phyloP scores from a whole-genome alignment of 306 rosid species.

The Betula pendula region DNA sequence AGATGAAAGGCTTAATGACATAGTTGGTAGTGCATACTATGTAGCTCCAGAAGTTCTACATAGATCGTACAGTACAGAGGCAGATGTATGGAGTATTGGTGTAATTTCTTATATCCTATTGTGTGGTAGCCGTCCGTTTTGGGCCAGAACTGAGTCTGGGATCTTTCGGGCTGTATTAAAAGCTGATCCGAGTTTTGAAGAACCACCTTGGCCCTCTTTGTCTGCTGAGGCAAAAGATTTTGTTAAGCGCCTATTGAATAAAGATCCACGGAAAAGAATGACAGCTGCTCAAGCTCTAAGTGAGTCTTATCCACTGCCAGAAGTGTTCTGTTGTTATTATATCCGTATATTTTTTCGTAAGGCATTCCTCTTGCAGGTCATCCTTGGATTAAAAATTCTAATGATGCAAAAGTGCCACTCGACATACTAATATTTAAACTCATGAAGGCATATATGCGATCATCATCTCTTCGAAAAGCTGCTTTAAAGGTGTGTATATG shows the following conservation, averaged over 20 bases:
- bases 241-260: constrained; percentile 78
- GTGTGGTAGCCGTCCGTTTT: constrained; percentile 98
- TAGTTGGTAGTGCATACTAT: constrained; percentile 98
- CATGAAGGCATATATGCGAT: constrained; percentile 84
- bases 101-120: constrained; percentile 90
- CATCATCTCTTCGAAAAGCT: constrained; percentile 82
- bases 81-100: constrained; percentile 94
- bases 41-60: constrained; percentile 97
- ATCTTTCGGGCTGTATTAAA: constrained; percentile 85
- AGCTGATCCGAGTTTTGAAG: constrained; percentile 87
- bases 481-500: constrained; percentile 77
- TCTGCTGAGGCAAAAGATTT: constrained; percentile 75
- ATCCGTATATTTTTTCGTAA: constrained; percentile 33
- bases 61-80: constrained; percentile 85
- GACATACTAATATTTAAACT: constrained; percentile 83
- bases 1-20: constrained; percentile 93
- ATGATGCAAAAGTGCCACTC: constrained; percentile 64
- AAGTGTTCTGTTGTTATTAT: constrained; percentile 16
- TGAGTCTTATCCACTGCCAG: constrained; percentile 34
- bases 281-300: constrained; percentile 90
- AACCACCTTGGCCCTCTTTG: constrained; percentile 92
- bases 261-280: constrained; percentile 92
- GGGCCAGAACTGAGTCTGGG: constrained; percentile 97
- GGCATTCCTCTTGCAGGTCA: constrained; percentile 64
- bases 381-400: constrained; percentile 72